Evolutionary conservation across 2,329 filamentous ascomycete species (phyloP).

Genomic region (Alternaria triticina): DNA sequence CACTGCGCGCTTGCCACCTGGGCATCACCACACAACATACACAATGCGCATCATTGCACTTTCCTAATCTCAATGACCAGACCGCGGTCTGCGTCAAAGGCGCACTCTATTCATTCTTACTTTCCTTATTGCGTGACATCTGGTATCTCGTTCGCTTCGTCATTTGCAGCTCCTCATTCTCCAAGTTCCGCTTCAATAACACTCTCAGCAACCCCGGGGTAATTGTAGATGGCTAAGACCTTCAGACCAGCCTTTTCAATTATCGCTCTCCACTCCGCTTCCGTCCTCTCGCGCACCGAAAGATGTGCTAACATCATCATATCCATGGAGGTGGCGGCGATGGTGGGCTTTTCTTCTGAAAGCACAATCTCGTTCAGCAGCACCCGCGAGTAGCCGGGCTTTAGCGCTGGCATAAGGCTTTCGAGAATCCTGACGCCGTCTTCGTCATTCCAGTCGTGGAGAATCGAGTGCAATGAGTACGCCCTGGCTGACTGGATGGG

Average conservation of each 20-base stretch:
- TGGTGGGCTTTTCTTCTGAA: constrained; percentile 10
- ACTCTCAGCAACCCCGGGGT: constrained; percentile 23
- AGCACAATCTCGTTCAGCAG: constrained; percentile 23
- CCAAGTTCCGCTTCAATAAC: constrained; percentile 20
- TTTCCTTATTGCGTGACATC: neutral
- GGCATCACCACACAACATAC: neutral
- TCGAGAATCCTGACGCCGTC: constrained; percentile 21
- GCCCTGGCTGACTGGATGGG: constrained; percentile 51
- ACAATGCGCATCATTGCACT: neutral
- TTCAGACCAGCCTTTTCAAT: constrained; percentile 15
- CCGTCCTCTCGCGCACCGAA: constrained; percentile 13
- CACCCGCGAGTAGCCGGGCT: constrained; percentile 20
- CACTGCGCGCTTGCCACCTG: neutral
- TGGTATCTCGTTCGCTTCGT: neutral
- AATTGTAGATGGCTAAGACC: constrained; percentile 10
- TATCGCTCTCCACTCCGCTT: constrained; percentile 13
- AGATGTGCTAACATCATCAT: constrained; percentile 24
- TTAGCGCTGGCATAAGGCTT: constrained; percentile 20
- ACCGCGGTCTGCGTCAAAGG: neutral
- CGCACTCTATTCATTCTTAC: neutral
- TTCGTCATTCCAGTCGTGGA: constrained; percentile 34
- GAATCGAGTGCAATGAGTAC: constrained; percentile 27
- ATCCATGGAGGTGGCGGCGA: constrained; percentile 17
- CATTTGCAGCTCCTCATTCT: neutral
- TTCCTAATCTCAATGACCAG: neutral